Percentiles rank a stretch among this genome's conserved stretches.
phyloP scores from a whole-genome alignment of 257 asterid genomes.

The Nicotiana knightiana region DNA sequence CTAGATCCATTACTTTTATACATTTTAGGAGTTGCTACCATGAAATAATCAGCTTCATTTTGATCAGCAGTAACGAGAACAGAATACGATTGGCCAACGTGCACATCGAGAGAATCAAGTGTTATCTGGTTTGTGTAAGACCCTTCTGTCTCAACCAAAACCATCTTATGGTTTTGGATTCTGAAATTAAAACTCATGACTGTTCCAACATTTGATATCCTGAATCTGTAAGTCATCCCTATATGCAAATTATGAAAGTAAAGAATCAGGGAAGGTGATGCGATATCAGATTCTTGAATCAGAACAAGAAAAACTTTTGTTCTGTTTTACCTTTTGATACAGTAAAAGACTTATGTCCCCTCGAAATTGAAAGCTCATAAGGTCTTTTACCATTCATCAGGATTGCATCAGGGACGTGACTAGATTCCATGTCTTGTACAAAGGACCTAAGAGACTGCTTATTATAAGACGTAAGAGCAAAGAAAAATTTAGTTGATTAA shows the following conservation, averaged over 20 bases:
- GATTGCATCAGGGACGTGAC: conserved; percentile 22
- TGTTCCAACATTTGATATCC: conserved; percentile 56
- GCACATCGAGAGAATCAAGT: conserved; percentile 56
- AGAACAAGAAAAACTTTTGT: background rate
- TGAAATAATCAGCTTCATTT: conserved; percentile 34
- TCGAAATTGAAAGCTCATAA: conserved; percentile 16
- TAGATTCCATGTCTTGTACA: background rate
- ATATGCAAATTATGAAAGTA: background rate
- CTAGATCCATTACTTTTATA: background rate
- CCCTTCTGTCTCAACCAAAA: conserved; percentile 69
- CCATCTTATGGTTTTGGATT: conserved; percentile 54
- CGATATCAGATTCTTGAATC: background rate
- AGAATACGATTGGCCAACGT: conserved; percentile 75
- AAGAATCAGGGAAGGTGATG: background rate
- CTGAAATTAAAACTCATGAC: conserved; percentile 57
- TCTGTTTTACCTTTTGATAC: conserved; percentile 38
- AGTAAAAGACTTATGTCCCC: conserved; percentile 32
- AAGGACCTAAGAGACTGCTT: conserved; percentile 9
- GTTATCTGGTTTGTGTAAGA: conserved; percentile 47
- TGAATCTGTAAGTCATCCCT: conserved; percentile 58
- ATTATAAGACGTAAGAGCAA: background rate
- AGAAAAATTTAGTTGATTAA: background rate
- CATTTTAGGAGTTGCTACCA: conserved; percentile 61
- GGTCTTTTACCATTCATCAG: conserved; percentile 74
- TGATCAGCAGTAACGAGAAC: conserved; percentile 52